Base-by-base conservation (phyloP, 2,329 filamentous ascomycete species). In the Exophiala oligosperma region DNA sequence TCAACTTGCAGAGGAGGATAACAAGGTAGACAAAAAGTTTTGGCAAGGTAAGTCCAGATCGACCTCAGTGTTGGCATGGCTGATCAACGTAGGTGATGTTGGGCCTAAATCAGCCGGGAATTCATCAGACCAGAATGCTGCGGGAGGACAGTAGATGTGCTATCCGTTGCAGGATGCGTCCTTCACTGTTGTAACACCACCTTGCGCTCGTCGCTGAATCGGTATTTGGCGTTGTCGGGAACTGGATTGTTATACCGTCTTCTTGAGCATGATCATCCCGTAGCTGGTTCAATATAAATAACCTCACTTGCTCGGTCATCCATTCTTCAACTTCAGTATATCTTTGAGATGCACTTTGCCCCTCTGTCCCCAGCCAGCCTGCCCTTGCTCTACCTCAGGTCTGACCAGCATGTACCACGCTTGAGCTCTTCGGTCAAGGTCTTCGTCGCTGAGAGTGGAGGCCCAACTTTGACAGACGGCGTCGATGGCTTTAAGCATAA, bases 361-460 rank as follows among this genome's bases (percentile, higher is more conserved):
- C 72, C 93, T 94, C 11, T 88, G 89, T 28, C 91, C 91, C 91
- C 91, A 96, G 1, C 92, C 91, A 21, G 85, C 83, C 49, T 84
- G 83, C 0, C 91, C 92, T 56, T 80, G 75, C 58, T 89, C 85
- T 2, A 96, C 88, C 21, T 90, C 86, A 0, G 91, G 91, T 62
- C 92, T 79, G 21, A 92, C 84, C 23, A 83, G 81, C 1, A 88
- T 78, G 72, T 96, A 96, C 91, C 91, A 96, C 9, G 77, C 77
- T 90, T 91, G 95, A 17, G 90, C 89, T 59, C 86, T 82, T 61
- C 81, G 80, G 69, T 96, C 90, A 52, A 96, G 76, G 67, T 96
- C 90, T 14, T 82, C 78, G 3, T 76, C 74, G 26, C 74, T 79
- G 35, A 95, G 71, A 29, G 84, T 80, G n/a, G 77, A 74, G 1